Evolutionary conservation across 768 basidiomycete species (phyloP), one percentile per base, ranked within the genome.

Genomic region (Pleurotus tuber-regium): DNA sequence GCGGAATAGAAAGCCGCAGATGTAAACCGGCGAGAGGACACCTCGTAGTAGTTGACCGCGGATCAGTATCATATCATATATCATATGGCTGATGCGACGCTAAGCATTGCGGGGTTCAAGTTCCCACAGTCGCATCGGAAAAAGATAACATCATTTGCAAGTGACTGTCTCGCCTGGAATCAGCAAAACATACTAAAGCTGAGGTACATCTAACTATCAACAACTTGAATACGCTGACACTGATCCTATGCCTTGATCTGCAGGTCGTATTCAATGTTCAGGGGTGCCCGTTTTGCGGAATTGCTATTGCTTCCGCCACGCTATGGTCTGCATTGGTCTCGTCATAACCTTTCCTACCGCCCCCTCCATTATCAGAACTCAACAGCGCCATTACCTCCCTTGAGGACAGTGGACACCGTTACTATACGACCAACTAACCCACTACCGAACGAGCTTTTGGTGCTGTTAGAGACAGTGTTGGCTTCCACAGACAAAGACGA

Each of bases 141-240:
- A 16, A 5, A 38, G 36, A 6, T 18, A 18, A 11, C 36, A 38
- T 7, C 36, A 38, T 38, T 5, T 18, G 7, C 23, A 14, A 43
- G 10, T 14, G 19, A n/a, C n/a, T n/a, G n/a, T n/a, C n/a, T n/a
- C n/a, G n/a, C n/a, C n/a, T n/a, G n/a, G n/a, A n/a, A n/a, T n/a
- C 25, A n/a, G 19, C 23, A 38, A 44, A 44, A 25, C 23, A 28
- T 44, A 44, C 18, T 12, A 48, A 48, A 48, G 12, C n/a, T 10
- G 19, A 48, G 46, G 46, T 48, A 42, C 31, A 48, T n/a, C 46
- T 48, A 21, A 29, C 19, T 48, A 29, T 33, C 35, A 18, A 28
- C n/a, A 33, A 19, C 29, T 35, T 31, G 29, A 14, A 23, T 16
- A 8, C 26, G 11, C 11, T 48, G 46, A 48, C 23, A 48, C 46